These are phyloP conservation scores for Huntiella omanensis DNA, from an alignment of 2,329 filamentous ascomycete genomes.

Conservation along the genomic window DNA sequence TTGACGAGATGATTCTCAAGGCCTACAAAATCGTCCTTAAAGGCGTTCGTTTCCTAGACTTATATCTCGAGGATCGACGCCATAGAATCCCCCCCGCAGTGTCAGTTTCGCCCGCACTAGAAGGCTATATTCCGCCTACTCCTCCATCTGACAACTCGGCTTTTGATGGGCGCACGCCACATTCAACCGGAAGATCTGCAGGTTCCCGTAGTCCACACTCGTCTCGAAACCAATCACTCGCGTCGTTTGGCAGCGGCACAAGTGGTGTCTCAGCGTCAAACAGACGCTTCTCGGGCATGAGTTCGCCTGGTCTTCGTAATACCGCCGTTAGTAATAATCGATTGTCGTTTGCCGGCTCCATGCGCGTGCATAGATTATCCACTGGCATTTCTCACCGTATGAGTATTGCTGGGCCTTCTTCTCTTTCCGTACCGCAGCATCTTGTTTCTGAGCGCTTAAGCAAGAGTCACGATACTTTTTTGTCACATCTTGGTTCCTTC, in stretches of 20 bases:
- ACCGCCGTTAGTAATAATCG: conserved; percentile 17
- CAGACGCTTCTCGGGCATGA: conserved; percentile 29
- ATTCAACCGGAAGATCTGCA: not conserved
- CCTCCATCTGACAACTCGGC: conserved; percentile 39
- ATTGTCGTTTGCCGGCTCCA: conserved; percentile 20
- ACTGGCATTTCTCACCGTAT: conserved; percentile 51
- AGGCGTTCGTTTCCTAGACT: conserved; percentile 74
- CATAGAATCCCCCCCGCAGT: conserved; percentile 5
- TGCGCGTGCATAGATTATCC: conserved; percentile 28
- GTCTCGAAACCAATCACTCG: conserved; percentile 9
- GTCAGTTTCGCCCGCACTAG: not conserved
- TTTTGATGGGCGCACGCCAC: conserved; percentile 22
- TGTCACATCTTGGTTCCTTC: conserved; percentile 82
- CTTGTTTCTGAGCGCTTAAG: conserved; percentile 71
- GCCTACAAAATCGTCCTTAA: conserved; percentile 89
- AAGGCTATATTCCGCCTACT: conserved; percentile 34
- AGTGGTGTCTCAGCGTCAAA: conserved; percentile 12
- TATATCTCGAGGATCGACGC: conserved; percentile 47
- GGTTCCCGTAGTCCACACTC: conserved; percentile 2
- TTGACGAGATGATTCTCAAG: conserved; percentile 85
- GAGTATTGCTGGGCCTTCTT: conserved; percentile 51
- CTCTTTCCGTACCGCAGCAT: conserved; percentile 40
- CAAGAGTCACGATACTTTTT: conserved; percentile 65
- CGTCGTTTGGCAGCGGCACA: conserved; percentile 17
- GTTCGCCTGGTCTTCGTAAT: conserved; percentile 15